Base-by-base conservation (phyloP, 2,329 filamentous ascomycete species). In the Fusarium brevicatenulatum region DNA sequence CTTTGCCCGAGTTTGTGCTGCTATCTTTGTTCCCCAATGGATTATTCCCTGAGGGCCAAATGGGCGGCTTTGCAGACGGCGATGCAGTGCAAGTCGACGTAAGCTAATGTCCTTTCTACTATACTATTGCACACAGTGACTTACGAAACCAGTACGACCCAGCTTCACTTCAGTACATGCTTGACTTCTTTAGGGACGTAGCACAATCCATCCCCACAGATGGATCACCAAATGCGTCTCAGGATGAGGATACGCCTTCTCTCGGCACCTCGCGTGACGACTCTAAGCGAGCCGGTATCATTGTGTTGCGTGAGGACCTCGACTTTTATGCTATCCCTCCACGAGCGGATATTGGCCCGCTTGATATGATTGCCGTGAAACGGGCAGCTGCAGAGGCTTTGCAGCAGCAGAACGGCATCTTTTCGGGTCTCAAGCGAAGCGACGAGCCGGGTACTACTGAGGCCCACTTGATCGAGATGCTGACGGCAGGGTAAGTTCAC, bases 281-380 rank as follows among this genome's bases (percentile, higher is more conserved):
- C 82, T 96, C 78, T 87, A 97, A 88, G 91, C 95, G 96, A 59
- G 96, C 96, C 23, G 96, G 96, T 23, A 99, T 99, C 82, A 99
- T 99, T 78, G 96, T 99, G 40, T 86, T 99, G 70, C 89, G 96
- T 53, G 96, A 99, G 82, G 96, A 99, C 78, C 88, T 99, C 49
- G 96, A 99, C 82, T 99, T 99, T 81, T 99, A 99, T 81, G 94
- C 91, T 50, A 98, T 99, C 71, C 96, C 96, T 39, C 96, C 96
- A 39, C 88, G 89, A 68, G 85, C 92, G 42, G 93, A 97, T 71
- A 97, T 99, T 75, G 90, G 91, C 72, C 93, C 95, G 77, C 84
- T 89, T 28, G 94, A 98, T 78, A 98, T 99, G 95, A 93, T 97
- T 65, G 93, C 97, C 77, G 93, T 99, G 71, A 99, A 99, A 86